Conservation (phyloP, 352 stramenopile genomes). For the Phytophthora syringae region DNA sequence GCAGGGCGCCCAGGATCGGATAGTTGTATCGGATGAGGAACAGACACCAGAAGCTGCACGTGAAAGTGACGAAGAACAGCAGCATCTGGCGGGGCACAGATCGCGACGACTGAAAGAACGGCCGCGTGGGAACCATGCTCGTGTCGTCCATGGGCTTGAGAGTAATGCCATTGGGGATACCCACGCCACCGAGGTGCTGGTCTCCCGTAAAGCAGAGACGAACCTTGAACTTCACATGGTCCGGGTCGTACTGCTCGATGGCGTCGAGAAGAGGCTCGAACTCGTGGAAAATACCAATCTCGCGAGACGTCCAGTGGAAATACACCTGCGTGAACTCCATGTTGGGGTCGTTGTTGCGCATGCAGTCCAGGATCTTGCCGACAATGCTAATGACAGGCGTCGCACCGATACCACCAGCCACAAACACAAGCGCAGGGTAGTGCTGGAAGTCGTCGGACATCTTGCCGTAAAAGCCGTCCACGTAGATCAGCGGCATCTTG, state of each 20-base stretch:
- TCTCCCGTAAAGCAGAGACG: slow-evolving; percentile 83
- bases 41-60: slow-evolving; percentile 69
- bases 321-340: slow-evolving; percentile 79
- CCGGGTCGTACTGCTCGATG: slow-evolving; percentile 77
- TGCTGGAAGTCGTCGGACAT: slow-evolving; percentile 87
- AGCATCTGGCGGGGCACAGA: slow-evolving; percentile 75
- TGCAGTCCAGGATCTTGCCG: slow-evolving; percentile 84
- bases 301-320: slow-evolving; percentile 86
- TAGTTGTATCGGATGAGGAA: slow-evolving; percentile 79
- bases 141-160: slow-evolving; percentile 86
- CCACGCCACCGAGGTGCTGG: slow-evolving; percentile 74
- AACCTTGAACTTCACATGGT: slow-evolving; percentile 71
- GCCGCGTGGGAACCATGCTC: slow-evolving; percentile 77
- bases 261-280: slow-evolving; percentile 83
- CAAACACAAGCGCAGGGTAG: slow-evolving; percentile 80
- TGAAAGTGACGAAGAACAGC: slow-evolving; percentile 86
- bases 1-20: slow-evolving; percentile 64
- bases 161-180: slow-evolving; percentile 77
- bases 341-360: slow-evolving; percentile 79
- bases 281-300: slow-evolving; percentile 87
- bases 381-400: slow-evolving; percentile 91
- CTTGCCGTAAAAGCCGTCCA: slow-evolving; percentile 86
- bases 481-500: slow-evolving; percentile 84
- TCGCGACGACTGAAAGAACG: slow-evolving; percentile 77
- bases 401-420: slow-evolving; percentile 87